Percentiles rank a stretch among this genome's conserved stretches.
Conservation (phyloP, 176 grass and related monocot genomes). For the Poa annua region DNA sequence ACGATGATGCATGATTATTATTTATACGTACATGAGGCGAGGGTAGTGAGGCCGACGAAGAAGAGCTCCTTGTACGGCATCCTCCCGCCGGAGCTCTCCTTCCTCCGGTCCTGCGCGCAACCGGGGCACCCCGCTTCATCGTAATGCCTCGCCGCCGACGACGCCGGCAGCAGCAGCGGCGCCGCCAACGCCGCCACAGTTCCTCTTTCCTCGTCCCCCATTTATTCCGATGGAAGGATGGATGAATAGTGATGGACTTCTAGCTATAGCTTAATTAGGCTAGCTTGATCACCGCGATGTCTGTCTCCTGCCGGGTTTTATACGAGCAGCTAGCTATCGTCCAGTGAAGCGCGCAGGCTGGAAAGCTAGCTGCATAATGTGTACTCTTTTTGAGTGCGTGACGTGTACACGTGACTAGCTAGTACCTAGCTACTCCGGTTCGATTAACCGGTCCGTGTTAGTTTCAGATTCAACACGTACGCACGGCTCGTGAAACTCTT, state of each 20-base stretch:
- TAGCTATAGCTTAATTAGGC: background rate
- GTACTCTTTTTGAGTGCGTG: background rate
- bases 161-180: background rate
- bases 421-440: background rate
- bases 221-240: background rate
- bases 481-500: background rate
- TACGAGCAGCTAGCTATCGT: background rate
- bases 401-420: background rate
- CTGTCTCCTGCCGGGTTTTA: background rate
- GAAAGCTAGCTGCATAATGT: background rate
- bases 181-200: background rate
- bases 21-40: constrained; percentile 52
- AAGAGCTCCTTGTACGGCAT: constrained; percentile 70
- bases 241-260: background rate
- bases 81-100: constrained; percentile 45
- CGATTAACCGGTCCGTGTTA: background rate
- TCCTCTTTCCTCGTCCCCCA: constrained; percentile 28
- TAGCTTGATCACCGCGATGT: background rate
- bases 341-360: background rate
- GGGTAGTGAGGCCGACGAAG: constrained; percentile 56
- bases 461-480: background rate
- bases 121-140: constrained; percentile 60
- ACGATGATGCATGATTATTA: too few relatives aligned
- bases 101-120: constrained; percentile 51
- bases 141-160: background rate